These are phyloP conservation scores for Erysimum cheiranthoides DNA, from an alignment of 345 rosid species.

Conservation along the genomic window DNA sequence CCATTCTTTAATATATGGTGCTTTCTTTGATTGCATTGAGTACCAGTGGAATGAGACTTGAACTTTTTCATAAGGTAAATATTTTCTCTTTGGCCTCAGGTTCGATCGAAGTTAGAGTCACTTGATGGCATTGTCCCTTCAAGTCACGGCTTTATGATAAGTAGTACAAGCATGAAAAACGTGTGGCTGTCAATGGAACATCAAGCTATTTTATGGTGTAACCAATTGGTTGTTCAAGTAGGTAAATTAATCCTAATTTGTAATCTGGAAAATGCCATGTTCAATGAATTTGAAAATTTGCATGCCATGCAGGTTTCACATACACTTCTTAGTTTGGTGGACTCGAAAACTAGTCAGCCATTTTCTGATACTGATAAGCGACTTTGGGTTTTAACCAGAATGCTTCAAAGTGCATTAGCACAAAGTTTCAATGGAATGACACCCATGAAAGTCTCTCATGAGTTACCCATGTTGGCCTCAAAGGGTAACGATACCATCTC, in stretches of 20 bases:
- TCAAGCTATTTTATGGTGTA: constrained; percentile 98
- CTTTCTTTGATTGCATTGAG: constrained; percentile 29
- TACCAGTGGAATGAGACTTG: constrained; percentile 17
- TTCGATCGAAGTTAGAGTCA: constrained; percentile 79
- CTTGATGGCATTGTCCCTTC: constrained; percentile 96
- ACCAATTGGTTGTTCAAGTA: constrained; percentile 96
- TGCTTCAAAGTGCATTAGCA: constrained; percentile 85
- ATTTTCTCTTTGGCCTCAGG: constrained; percentile 54
- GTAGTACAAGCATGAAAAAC: constrained; percentile 90
- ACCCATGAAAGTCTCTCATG: constrained; percentile 56
- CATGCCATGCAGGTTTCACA: constrained; percentile 79
- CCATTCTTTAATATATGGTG: not conserved
- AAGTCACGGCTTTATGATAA: constrained; percentile 85
- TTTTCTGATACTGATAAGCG: constrained; percentile 64
- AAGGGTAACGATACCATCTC: constrained; percentile 54
- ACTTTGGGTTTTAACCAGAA: constrained; percentile 67
- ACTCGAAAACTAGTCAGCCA: constrained; percentile 76
- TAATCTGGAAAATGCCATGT: constrained; percentile 19
- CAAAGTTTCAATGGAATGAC: constrained; percentile 76
- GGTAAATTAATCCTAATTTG: constrained; percentile 44
- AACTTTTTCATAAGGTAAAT: constrained; percentile 3
- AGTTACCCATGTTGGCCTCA: constrained; percentile 46
- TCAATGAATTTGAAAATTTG: constrained; percentile 40
- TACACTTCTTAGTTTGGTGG: constrained; percentile 92
- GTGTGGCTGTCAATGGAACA: constrained; percentile 99